Conservation (phyloP, 2,329 filamentous ascomycete genomes). For the Pseudopithomyces chartarum region DNA sequence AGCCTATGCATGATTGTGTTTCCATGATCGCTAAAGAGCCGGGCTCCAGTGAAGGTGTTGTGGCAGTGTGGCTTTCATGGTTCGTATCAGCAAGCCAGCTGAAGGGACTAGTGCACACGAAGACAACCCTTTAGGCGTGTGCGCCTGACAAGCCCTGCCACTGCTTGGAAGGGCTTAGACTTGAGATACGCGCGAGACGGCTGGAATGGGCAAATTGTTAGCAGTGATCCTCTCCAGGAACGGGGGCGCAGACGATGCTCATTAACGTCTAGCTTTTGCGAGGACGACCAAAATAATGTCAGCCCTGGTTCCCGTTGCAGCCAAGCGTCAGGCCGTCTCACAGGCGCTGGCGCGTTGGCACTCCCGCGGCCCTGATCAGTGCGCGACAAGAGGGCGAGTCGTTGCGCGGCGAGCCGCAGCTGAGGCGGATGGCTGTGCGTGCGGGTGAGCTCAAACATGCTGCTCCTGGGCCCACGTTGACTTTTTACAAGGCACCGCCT, state of each 20-base stretch:
- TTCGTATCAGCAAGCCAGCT: background rate
- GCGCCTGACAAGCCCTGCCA: no score
- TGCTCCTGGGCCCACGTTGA: background rate
- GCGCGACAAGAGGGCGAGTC: background rate
- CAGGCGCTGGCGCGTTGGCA: no score
- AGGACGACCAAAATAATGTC: slow-evolving; percentile 1
- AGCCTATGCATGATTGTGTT: no score
- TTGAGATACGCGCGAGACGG: background rate
- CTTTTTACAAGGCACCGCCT: background rate
- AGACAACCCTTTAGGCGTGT: no score
- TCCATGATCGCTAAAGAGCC: no score
- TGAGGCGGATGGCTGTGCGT: slow-evolving; percentile 9
- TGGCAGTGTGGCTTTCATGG: no score
- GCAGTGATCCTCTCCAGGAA: background rate
- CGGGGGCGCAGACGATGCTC: background rate
- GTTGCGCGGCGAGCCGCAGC: slow-evolving; percentile 5
- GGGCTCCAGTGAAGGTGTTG: no score
- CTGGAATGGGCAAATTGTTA: background rate
- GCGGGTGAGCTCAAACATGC: slow-evolving; percentile 7
- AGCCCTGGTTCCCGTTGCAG: slow-evolving; percentile 7
- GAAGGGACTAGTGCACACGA: background rate
- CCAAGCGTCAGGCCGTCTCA: slow-evolving; percentile 5
- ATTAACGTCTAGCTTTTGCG: background rate
- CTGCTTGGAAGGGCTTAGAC: no score
- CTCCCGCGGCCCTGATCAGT: slow-evolving; percentile 7